These are phyloP conservation scores for Lecanicillium sp. DNA, from an alignment of 2,329 filamentous ascomycete species.

Conservation along the genomic window DNA sequence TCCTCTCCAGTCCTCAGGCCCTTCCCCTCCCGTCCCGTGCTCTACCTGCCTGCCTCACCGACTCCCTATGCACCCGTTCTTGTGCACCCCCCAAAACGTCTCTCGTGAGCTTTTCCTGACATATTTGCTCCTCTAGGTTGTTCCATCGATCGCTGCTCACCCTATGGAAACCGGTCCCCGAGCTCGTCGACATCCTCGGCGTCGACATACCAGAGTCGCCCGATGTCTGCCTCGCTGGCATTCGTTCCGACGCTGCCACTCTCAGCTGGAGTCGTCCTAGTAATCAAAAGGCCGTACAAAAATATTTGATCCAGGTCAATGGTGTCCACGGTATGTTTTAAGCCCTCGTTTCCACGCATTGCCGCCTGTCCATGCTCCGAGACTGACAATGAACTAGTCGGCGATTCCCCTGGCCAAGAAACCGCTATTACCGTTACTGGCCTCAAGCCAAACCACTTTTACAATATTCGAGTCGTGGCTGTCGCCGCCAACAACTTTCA, in stretches of 20 bases:
- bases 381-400: slow-evolving; percentile 46
- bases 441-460: slow-evolving; percentile 78
- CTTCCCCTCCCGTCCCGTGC: too few species aligned
- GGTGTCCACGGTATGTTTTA: slow-evolving; percentile 68
- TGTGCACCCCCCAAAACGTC: slow-evolving; percentile 30
- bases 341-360: not conserved
- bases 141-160: slow-evolving; percentile 82
- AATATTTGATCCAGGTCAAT: slow-evolving; percentile 89
- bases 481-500: slow-evolving; percentile 90
- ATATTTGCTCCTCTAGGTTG: slow-evolving; percentile 49
- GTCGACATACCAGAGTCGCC: slow-evolving; percentile 89
- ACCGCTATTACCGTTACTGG: slow-evolving; percentile 78
- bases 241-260: slow-evolving; percentile 78
- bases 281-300: slow-evolving; percentile 60
- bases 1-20: slow-evolving; percentile 18
- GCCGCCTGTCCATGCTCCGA: not conserved
- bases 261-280: slow-evolving; percentile 82
- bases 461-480: slow-evolving; percentile 88
- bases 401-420: slow-evolving; percentile 57
- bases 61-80: too few species aligned
- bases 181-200: slow-evolving; percentile 83
- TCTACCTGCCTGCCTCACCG: too few species aligned
- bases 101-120: slow-evolving; percentile 31
- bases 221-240: slow-evolving; percentile 82
- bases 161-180: slow-evolving; percentile 81